Evolutionary conservation across 208 protist species (phyloP), one percentile per base, ranked within the genome.

Genomic region (Trypanosoma lewisi): DNA sequence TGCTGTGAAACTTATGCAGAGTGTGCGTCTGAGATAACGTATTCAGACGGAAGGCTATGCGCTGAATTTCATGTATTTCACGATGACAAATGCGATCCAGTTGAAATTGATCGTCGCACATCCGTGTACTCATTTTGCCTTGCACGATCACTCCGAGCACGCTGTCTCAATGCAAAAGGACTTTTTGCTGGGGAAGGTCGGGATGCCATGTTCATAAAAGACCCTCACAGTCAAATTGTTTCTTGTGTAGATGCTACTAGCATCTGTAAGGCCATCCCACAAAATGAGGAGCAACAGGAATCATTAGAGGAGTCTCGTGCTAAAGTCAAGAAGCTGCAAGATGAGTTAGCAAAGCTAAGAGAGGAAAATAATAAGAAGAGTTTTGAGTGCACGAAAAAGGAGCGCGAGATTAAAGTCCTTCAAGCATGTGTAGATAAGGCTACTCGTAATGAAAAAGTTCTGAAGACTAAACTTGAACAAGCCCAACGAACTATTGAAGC

Each of bases 1-100:
- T 66, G 59, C 12, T 63, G 61, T 48, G 70, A 42, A 56, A 53
- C 67, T 16, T 28, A 45, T 37, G 56, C 47, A n/a, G 30, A 53
- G 4, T 51, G 68, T 52, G 34, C 70, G 14, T 16, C 23, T 17
- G 39, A 39, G 21, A 48, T 70, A 2, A 48, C 25, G 11, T 70
- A 62, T 42, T 30, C 62, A 21, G 17, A 41, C 19, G 51, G 62
- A 30, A 23, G 45, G 11, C 27, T 70, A 6, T 50, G 16, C 6
- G 55, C 57, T 11, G 25, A 45, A 25, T 19, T 39, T 21, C 11
- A 53, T 8, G 9, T 41, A 2, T 19, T 44, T 28, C 49, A 56
- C 58, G 19, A 14, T 27, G 51, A 36, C 0, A 51, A 59, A 0
- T 12, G 36, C n/a, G 7, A 6, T 31, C 17, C 49, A 19, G 25